These are phyloP conservation scores for Penicillium paneum DNA, from an alignment of 2,329 filamentous ascomycete species.

Conservation along the genomic window DNA sequence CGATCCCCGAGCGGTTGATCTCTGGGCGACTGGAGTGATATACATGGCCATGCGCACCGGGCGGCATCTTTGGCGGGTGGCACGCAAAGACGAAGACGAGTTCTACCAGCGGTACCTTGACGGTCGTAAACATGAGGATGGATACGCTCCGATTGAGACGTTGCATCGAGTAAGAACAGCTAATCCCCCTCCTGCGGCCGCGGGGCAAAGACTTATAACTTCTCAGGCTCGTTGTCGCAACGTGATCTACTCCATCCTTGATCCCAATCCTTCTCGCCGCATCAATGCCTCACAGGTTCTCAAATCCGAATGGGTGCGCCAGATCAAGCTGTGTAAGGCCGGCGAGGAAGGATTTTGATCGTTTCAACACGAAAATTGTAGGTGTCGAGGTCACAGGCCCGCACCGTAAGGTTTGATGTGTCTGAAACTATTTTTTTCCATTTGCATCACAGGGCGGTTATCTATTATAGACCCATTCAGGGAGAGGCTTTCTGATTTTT, in stretches of 20 bases:
- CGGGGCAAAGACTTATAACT: conserved; percentile 16
- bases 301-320: conserved; percentile 97
- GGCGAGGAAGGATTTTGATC: conserved; percentile 84
- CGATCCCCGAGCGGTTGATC: conserved; percentile 93
- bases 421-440: not conserved
- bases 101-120: conserved; percentile 94
- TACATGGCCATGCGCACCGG: conserved; percentile 99
- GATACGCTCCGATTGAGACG: conserved; percentile 94
- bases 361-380: not conserved
- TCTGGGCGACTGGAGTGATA: conserved; percentile 97
- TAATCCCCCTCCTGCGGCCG: not conserved
- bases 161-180: conserved; percentile 74
- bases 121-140: conserved; percentile 88
- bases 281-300: conserved; percentile 95
- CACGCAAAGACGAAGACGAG: conserved; percentile 93
- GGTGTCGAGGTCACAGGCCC: conserved; percentile 1
- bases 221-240: conserved; percentile 88
- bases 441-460: conserved; percentile 16
- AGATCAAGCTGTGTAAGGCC: conserved; percentile 95
- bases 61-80: conserved; percentile 92
- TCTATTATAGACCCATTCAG: conserved; percentile 18
- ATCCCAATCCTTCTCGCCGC: conserved; percentile 86
- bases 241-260: conserved; percentile 97
- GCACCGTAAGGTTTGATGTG: not conserved
- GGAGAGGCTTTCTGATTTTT: conserved; percentile 3